Evolutionary conservation across 2,329 filamentous ascomycete species (phyloP).

Genomic region (Teratosphaeria epicoccoides): DNA sequence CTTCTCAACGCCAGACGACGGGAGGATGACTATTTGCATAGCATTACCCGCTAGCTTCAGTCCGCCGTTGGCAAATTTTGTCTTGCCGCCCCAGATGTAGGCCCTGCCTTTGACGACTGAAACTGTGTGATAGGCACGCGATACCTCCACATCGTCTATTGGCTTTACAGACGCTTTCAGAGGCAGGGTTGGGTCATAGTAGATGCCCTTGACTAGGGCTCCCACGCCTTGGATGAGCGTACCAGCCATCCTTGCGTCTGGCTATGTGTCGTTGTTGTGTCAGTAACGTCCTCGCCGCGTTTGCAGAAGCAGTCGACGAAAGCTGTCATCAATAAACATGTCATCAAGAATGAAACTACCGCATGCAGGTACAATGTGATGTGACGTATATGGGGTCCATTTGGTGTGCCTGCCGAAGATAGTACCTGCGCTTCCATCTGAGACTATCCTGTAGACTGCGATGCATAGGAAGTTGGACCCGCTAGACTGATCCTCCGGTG

Average conservation of each 20-base stretch:
- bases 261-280: not conserved
- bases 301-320: not conserved
- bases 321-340: not conserved
- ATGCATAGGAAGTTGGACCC: too few species aligned
- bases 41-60: constrained; percentile 33
- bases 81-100: constrained; percentile 44
- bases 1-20: constrained; percentile 33
- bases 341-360: not conserved
- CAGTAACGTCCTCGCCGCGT: not conserved
- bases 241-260: not conserved
- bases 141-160: constrained; percentile 35
- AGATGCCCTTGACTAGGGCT: constrained; percentile 38
- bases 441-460: too few species aligned
- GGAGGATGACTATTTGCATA: constrained; percentile 43
- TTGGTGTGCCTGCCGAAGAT: too few species aligned
- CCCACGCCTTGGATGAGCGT: constrained; percentile 28
- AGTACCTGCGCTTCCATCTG: too few species aligned
- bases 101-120: constrained; percentile 44
- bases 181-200: constrained; percentile 39
- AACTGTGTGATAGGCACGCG: constrained; percentile 42
- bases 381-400: not conserved
- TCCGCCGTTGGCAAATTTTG: not conserved
- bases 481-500: too few species aligned
- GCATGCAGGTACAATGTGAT: not conserved
- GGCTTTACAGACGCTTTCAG: constrained; percentile 42